phyloP scores from a whole-genome alignment of 768 basidiomycete species.

The Mycena indigotica region DNA sequence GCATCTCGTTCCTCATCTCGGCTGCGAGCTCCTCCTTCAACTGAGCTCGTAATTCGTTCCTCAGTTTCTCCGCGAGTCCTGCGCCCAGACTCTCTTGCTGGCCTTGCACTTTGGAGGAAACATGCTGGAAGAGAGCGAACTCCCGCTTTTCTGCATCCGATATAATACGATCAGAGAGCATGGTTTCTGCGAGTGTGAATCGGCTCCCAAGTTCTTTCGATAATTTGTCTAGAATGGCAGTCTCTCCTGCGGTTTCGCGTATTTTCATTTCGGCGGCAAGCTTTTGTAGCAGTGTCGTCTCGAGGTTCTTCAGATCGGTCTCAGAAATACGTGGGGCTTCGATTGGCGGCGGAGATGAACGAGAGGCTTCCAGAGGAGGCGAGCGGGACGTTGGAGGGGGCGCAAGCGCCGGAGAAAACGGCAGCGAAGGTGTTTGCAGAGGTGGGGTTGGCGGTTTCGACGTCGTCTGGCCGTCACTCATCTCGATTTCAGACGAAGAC shows the following conservation, averaged over 20 bases:
- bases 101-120: conserved; percentile 1
- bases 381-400: too few relatives aligned
- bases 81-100: background rate
- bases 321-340: conserved; percentile 4
- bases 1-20: background rate
- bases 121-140: background rate
- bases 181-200: too few relatives aligned
- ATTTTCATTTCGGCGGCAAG: conserved; percentile 9
- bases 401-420: background rate
- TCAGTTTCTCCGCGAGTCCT: conserved; percentile 8
- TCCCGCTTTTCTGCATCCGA: background rate
- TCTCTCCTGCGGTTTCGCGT: background rate
- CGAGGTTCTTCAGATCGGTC: conserved; percentile 17
- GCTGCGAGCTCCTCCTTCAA: conserved; percentile 1
- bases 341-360: background rate
- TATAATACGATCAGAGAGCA: background rate
- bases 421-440: background rate
- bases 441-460: background rate
- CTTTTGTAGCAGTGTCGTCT: conserved; percentile 8
- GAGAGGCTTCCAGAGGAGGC: background rate
- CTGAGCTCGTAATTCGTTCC: conserved; percentile 8
- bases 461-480: background rate
- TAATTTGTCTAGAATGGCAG: too few relatives aligned
- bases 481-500: background rate
- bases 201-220: too few relatives aligned